Evolutionary conservation across 148 eudicot species (phyloP).

Genomic region (Fallopia convolvulus): DNA sequence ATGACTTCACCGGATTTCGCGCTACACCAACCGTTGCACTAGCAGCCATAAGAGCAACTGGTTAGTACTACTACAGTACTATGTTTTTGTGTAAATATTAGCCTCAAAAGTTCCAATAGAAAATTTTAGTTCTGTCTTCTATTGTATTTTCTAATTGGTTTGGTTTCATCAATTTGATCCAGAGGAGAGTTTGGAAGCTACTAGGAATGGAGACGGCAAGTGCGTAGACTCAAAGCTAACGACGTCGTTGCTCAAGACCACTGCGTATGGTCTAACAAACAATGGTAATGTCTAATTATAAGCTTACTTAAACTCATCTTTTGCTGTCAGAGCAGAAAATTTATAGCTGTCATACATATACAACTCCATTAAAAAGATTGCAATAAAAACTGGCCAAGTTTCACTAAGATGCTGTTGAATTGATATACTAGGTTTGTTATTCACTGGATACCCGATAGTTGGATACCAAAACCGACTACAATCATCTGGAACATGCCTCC

Average conservation of each 20-base stretch:
- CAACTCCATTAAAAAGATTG: not conserved
- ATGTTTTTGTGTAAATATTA: not conserved
- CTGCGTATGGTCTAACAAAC: slow-evolving; percentile 51
- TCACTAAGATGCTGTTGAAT: no score
- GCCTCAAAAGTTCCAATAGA: not conserved
- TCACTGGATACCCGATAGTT: slow-evolving; percentile 60
- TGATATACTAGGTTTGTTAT: slow-evolving; percentile 30
- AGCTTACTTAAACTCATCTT: no score
- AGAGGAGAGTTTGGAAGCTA: slow-evolving; percentile 54
- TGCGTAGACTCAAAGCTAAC: slow-evolving; percentile 25
- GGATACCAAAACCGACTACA: slow-evolving; percentile 70
- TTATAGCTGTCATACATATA: not conserved
- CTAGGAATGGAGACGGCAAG: slow-evolving; percentile 36
- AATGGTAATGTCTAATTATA: slow-evolving; percentile 24
- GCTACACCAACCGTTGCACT: slow-evolving; percentile 28
- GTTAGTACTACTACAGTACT: slow-evolving; percentile 22
- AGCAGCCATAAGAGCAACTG: slow-evolving; percentile 29
- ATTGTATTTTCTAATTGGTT: not conserved
- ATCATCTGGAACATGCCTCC: slow-evolving; percentile 65
- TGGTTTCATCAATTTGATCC: not conserved
- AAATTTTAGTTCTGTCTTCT: no score
- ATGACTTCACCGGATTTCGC: slow-evolving; percentile 44
- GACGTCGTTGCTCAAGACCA: slow-evolving; percentile 20
- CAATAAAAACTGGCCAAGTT: not conserved
- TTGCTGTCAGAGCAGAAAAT: not conserved